Evolutionary conservation across 495 filamentous ascomycete genomes (phyloP), one percentile per base, ranked within the genome.

Genomic region (Penicillium angulare): DNA sequence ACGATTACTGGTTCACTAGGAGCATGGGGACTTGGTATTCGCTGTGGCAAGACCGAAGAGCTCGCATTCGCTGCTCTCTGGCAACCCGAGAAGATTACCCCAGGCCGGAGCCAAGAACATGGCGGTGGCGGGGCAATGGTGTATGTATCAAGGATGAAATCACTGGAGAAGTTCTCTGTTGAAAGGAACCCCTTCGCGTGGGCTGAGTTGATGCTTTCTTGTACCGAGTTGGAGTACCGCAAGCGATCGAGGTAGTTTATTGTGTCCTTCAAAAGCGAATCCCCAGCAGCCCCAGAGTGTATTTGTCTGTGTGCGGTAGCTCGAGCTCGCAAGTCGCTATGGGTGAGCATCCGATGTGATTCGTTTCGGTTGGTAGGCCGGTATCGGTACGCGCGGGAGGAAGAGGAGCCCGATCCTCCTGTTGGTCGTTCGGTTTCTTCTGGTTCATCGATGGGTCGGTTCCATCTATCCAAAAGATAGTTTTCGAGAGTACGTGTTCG

Each of bases 81-180:
- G 3, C 71, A 80, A 12, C 86, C 86, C 8, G 76, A 75, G 50
- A 89, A 85, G 1, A 85, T 73, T 49, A 81, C 73, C 8, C 86
- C 86, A 15, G 81, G 74, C 46, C 77, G 76, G 13, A 89, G 73
- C 83, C 83, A 88, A 23, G 85, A 87, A 55, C 78, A 84, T 38
- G 76, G 56, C 1, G 83, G 65, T 10, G 81, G 79, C 5, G 79
- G 77, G 17, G 73, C 66, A 13, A 89, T 72, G 24, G 64, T 72
- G 8, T 63, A 57, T 12, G 78, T 80, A 49, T 87, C 79, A 3
- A 86, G 64, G 10, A 89, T 71, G 43, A 88, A 83, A 56, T 89
- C 86, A 20, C 77, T 74, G 15, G 69, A 54, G 8, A 74, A 68
- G 33, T 68, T 63, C 21, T 73, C 73, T 12, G 67, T 43, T 40